Conservation (phyloP, 2,329 filamentous ascomycete species). For the Lachnellula willkommii region DNA sequence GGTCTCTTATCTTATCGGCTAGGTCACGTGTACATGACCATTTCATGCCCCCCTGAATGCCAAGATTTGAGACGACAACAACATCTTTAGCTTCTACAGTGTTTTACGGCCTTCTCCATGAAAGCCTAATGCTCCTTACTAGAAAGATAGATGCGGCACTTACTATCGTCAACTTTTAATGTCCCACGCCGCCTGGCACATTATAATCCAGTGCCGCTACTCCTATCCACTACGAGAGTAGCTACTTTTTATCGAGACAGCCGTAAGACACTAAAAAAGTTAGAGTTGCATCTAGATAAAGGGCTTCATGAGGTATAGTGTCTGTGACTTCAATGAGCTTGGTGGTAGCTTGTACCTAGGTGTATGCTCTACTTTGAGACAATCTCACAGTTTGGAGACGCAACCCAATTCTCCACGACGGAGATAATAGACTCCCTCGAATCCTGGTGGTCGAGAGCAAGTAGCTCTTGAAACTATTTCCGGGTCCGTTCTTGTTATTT, state of each 20-base stretch:
- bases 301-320: too few relatives aligned
- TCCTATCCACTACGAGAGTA: too few relatives aligned
- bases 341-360: neutral
- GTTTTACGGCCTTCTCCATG: neutral
- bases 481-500: too few relatives aligned
- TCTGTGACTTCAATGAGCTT: neutral
- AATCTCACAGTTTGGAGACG: neutral
- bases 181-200: too few relatives aligned
- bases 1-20: neutral
- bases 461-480: neutral
- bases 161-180: too few relatives aligned
- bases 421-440: neutral
- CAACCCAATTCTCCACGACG: neutral
- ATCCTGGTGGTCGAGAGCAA: neutral
- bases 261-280: too few relatives aligned
- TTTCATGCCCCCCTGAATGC: neutral
- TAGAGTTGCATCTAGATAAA: neutral
- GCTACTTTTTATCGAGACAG: too few relatives aligned
- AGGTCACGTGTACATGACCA: neutral
- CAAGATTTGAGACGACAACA: neutral
- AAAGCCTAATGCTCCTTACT: too few relatives aligned
- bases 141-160: too few relatives aligned
- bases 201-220: too few relatives aligned
- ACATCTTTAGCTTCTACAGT: neutral
- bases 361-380: neutral